phyloP scores from a whole-genome alignment of 768 basidiomycete genomes.

The Ramaria sp. region DNA sequence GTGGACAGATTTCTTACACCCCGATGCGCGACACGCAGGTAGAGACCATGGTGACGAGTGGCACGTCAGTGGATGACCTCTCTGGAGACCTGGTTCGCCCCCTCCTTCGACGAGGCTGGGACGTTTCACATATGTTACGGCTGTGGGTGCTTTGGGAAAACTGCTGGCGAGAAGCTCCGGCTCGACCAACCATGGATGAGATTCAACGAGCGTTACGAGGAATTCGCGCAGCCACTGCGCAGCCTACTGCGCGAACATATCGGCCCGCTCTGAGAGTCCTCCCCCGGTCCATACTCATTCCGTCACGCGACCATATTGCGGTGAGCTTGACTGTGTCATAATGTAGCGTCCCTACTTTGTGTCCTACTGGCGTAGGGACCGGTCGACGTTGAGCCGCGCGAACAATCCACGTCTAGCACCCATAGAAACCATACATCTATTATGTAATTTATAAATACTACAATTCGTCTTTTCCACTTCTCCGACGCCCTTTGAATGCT shows the following conservation, averaged over 20 bases:
- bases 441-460: slow-evolving; percentile 14
- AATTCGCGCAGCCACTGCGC: too few relatives aligned
- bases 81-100: background rate
- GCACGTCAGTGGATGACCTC: background rate
- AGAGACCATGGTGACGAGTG: background rate
- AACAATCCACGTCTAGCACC: too few relatives aligned
- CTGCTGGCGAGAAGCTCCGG: background rate
- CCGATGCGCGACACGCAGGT: background rate
- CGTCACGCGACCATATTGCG: too few relatives aligned
- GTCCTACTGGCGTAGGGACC: too few relatives aligned
- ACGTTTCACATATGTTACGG: background rate
- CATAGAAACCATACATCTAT: background rate
- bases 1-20: background rate
- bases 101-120: background rate
- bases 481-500: slow-evolving; percentile 35
- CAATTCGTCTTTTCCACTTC: slow-evolving; percentile 29
- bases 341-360: too few relatives aligned
- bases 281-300: too few relatives aligned
- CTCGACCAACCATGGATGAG: background rate
- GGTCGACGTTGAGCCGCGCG: too few relatives aligned
- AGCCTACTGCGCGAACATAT: too few relatives aligned
- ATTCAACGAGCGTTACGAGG: too few relatives aligned
- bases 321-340: too few relatives aligned
- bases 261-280: too few relatives aligned
- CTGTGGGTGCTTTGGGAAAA: background rate